phyloP scores from a whole-genome alignment of 2,329 filamentous ascomycete genomes.

The Amesomyces nigricolor region DNA sequence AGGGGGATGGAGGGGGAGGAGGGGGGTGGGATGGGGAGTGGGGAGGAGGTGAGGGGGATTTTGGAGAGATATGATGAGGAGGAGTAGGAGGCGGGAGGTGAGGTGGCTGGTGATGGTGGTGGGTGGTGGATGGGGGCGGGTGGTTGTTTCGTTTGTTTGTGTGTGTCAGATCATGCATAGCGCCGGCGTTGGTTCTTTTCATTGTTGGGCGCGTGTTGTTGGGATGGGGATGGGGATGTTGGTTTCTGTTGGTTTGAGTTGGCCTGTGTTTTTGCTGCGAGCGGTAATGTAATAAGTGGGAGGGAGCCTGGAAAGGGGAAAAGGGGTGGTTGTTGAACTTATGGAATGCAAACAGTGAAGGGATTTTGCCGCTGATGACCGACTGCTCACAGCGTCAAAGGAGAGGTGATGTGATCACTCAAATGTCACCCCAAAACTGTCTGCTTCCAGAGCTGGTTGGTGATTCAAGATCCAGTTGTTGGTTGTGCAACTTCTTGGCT shows the following conservation, averaged over 20 bases:
- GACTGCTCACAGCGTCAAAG: no score
- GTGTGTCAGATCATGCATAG: constrained; percentile 20
- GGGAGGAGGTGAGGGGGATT: constrained; percentile 32
- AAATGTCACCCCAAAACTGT: not conserved
- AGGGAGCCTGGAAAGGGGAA: not conserved
- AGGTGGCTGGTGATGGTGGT: not conserved
- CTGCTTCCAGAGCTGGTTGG: not conserved
- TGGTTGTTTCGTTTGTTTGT: constrained; percentile 1
- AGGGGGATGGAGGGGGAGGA: constrained; percentile 9
- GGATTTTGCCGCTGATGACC: no score
- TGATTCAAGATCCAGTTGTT: no score
- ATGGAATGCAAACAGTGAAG: no score
- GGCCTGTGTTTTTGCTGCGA: not conserved
- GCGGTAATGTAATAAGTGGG: not conserved
- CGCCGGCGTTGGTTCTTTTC: constrained; percentile 23
- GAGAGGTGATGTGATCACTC: no score
- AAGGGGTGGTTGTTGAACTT: no score
- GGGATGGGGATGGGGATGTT: not conserved
- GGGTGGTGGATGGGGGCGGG: not conserved
- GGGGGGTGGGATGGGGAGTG: constrained; percentile 21
- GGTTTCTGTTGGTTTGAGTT: not conserved
- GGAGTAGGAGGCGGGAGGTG: not conserved
- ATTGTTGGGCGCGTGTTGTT: not conserved
- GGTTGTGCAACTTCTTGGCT: no score
- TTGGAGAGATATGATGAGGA: constrained; percentile 34